These are phyloP conservation scores for Podospora pseudocomata DNA, from an alignment of 495 filamentous ascomycete genomes.

Conservation along the genomic window DNA sequence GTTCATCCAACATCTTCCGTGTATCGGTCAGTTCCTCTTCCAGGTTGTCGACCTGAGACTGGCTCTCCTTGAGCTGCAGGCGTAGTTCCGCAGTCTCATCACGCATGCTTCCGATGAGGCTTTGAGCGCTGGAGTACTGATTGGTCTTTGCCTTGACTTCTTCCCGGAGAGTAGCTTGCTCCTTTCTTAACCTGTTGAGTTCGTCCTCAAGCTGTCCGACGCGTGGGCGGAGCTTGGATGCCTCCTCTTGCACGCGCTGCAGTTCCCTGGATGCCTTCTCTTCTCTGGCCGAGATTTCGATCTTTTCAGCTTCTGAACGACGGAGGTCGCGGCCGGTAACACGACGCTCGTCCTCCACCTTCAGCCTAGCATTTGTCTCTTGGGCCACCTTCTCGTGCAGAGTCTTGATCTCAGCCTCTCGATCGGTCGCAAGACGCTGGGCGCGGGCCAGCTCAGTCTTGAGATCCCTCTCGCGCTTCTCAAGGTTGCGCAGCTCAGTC, in stretches of 20 bases:
- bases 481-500: constrained; percentile 66
- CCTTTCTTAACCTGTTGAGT: constrained; percentile 57
- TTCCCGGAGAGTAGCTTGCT: constrained; percentile 65
- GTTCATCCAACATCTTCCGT: constrained; percentile 81
- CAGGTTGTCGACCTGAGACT: constrained; percentile 75
- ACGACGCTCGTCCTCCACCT: constrained; percentile 71
- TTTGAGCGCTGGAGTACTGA: constrained; percentile 83
- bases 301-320: constrained; percentile 69
- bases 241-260: constrained; percentile 63
- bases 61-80: constrained; percentile 90
- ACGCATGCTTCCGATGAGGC: constrained; percentile 82
- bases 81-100: constrained; percentile 84
- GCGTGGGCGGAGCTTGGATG: constrained; percentile 57
- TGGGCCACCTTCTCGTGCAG: constrained; percentile 72
- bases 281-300: constrained; percentile 65
- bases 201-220: constrained; percentile 71
- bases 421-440: constrained; percentile 64
- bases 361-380: constrained; percentile 66
- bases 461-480: constrained; percentile 76
- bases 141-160: constrained; percentile 79
- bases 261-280: constrained; percentile 68
- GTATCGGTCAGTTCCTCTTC: constrained; percentile 91
- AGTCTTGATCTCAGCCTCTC: constrained; percentile 69
- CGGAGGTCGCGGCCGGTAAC: constrained; percentile 70
- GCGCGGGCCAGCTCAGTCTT: constrained; percentile 65